These are phyloP conservation scores for Pelargonium australe DNA, from an alignment of 441 rosid genomes.

Conservation along the genomic window DNA sequence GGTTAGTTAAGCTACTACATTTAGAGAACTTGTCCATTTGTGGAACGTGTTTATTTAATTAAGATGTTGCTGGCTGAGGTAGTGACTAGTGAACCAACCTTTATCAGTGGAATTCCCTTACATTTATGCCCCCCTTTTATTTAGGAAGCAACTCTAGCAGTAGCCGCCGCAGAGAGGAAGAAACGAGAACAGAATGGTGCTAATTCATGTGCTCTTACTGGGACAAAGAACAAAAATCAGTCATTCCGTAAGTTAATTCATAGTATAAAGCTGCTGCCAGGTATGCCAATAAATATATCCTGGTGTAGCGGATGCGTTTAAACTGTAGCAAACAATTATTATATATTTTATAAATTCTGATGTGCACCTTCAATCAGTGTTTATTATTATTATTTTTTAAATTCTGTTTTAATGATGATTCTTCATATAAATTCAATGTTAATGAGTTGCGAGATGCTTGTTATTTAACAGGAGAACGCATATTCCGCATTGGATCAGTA, in stretches of 20 bases:
- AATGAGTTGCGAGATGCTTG: slow-evolving; percentile 10
- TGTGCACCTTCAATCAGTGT: not conserved
- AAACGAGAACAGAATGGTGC: slow-evolving; percentile 49
- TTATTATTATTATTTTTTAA: not conserved
- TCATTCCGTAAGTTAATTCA: slow-evolving; percentile 44
- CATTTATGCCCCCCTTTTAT: not conserved
- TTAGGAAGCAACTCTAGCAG: slow-evolving; percentile 87
- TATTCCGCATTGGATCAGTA: slow-evolving; percentile 75
- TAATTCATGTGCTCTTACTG: slow-evolving; percentile 23
- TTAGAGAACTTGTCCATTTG: slow-evolving; percentile 8
- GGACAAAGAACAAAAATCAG: slow-evolving; percentile 38
- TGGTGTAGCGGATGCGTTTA: slow-evolving; percentile 15
- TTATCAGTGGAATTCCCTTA: slow-evolving; percentile 4
- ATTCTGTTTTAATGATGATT: slow-evolving; percentile 14
- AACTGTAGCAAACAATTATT: not conserved
- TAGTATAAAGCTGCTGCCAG: slow-evolving; percentile 20
- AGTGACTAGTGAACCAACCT: slow-evolving; percentile 5
- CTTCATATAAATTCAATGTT: slow-evolving; percentile 10
- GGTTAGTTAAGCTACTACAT: slow-evolving; percentile 43
- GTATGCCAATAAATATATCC: slow-evolving; percentile 25
- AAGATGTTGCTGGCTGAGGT: slow-evolving; percentile 9
- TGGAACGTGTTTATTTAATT: slow-evolving; percentile 16
- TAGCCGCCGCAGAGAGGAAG: slow-evolving; percentile 72
- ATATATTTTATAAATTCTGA: not conserved
- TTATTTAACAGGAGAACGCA: slow-evolving; percentile 53